phyloP scores from a whole-genome alignment of 176 grass and related monocot genomes.

The Olyra latifolia region DNA sequence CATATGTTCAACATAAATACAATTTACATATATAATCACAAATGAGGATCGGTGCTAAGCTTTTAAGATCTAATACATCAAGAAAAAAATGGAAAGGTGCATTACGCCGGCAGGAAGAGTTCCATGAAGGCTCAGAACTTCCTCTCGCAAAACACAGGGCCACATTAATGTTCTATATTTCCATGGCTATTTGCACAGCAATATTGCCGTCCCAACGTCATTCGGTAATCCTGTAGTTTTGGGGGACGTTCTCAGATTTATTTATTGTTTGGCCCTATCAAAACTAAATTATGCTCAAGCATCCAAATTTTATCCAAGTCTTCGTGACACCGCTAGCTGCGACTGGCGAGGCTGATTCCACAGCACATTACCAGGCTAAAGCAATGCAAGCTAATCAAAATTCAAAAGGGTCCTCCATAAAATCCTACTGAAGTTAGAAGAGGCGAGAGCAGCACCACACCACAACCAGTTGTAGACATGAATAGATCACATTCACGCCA shows the following conservation, averaged over 20 bases:
- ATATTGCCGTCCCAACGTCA: not conserved
- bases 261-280: not conserved
- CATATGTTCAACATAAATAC: not conserved
- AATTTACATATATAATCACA: not conserved
- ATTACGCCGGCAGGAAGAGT: too few relatives aligned
- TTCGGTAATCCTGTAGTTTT: not conserved
- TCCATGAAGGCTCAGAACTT: too few relatives aligned
- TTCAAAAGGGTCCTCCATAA: not conserved
- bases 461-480: not conserved
- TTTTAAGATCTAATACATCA: conserved; percentile 8
- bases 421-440: not conserved
- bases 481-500: not conserved
- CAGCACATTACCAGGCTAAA: not conserved
- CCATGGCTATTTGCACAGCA: too few relatives aligned
- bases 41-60: not conserved
- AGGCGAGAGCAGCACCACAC: not conserved
- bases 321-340: not conserved
- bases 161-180: too few relatives aligned
- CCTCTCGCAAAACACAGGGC: too few relatives aligned
- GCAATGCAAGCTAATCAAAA: not conserved
- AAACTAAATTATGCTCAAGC: not conserved
- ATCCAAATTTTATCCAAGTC: not conserved
- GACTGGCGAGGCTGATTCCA: not conserved
- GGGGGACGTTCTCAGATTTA: not conserved
- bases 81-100: not conserved